A percentile compares a stretch with the other conserved stretches of the same genome.
Evolutionary conservation across 1,284 basidiomycete genomes (phyloP).

Genomic region (Ganoderma sinense): DNA sequence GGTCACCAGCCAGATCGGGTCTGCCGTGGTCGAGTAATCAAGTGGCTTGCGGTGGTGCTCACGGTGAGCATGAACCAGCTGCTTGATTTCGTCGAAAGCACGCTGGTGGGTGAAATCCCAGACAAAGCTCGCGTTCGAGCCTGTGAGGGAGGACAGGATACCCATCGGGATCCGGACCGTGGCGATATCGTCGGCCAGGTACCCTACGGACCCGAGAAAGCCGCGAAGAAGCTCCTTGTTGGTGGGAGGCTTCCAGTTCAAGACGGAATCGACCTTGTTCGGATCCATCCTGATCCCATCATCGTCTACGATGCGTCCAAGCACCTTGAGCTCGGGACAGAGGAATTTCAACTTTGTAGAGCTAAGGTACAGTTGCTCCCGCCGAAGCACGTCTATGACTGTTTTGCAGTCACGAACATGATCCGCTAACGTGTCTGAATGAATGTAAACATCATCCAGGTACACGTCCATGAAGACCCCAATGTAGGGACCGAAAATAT

Average conservation of each 20-base stretch:
- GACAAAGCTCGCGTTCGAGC: neutral
- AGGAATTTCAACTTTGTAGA: constrained; percentile 41
- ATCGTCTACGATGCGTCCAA: constrained; percentile 41
- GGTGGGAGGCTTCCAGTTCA: neutral
- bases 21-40: neutral
- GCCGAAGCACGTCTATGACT: constrained; percentile 32
- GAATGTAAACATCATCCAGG: constrained; percentile 34
- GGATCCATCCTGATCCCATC: neutral
- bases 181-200: neutral
- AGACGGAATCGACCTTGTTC: neutral
- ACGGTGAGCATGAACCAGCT: neutral
- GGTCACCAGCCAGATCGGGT: neutral
- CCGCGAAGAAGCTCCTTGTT: neutral
- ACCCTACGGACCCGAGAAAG: neutral
- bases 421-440: constrained; percentile 33
- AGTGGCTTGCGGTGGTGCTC: neutral
- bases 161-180: neutral
- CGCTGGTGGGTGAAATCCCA: neutral
- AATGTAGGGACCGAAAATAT: neutral
- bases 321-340: constrained; percentile 31
- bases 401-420: constrained; percentile 36
- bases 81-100: neutral
- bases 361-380: constrained; percentile 35
- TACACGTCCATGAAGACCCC: constrained; percentile 29
- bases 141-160: neutral